Percentiles rank a stretch among this genome's conserved stretches.
Conservation (phyloP, 148 eudicot genomes). For the Vaccinium darrowii region DNA sequence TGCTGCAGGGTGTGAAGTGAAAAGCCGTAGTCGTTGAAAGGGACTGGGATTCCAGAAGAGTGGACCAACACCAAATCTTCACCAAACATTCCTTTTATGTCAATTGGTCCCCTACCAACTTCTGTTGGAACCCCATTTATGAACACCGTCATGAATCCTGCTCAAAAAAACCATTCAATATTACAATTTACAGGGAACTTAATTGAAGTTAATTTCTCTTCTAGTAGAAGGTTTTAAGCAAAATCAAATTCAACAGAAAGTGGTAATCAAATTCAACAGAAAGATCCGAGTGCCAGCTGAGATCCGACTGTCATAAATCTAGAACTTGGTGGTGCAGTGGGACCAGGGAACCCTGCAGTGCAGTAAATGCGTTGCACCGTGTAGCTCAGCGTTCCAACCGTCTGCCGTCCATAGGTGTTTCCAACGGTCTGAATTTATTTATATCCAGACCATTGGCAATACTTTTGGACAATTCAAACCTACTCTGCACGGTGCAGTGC, state of each 20-base stretch:
- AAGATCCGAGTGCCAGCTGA: too few relatives aligned
- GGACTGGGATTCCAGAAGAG: slow-evolving; percentile 70
- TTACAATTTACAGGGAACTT: not conserved
- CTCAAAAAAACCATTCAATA: slow-evolving; percentile 22
- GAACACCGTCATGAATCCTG: slow-evolving; percentile 72
- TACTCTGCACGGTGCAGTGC: too few relatives aligned
- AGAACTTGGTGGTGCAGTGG: too few relatives aligned
- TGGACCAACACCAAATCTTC: slow-evolving; percentile 61
- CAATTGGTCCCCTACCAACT: slow-evolving; percentile 61
- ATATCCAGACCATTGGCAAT: too few relatives aligned
- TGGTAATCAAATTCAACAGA: too few relatives aligned
- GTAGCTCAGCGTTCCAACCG: accelerated
- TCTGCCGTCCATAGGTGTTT: too few relatives aligned
- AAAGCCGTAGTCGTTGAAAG: slow-evolving; percentile 61
- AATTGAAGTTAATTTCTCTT: not conserved
- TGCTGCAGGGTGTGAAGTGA: slow-evolving; percentile 62
- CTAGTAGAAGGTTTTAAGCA: not conserved
- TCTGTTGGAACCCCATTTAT: slow-evolving; percentile 81
- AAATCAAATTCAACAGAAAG: too few relatives aligned
- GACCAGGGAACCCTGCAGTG: too few relatives aligned
- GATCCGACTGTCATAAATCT: too few relatives aligned
- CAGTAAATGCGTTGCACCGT: too few relatives aligned
- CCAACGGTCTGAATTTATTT: too few relatives aligned
- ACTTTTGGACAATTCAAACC: too few relatives aligned
- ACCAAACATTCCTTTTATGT: slow-evolving; percentile 74